Evolutionary conservation across 2,329 filamentous ascomycete genomes (phyloP).

Genomic region (Cryoendolithus antarcticus): DNA sequence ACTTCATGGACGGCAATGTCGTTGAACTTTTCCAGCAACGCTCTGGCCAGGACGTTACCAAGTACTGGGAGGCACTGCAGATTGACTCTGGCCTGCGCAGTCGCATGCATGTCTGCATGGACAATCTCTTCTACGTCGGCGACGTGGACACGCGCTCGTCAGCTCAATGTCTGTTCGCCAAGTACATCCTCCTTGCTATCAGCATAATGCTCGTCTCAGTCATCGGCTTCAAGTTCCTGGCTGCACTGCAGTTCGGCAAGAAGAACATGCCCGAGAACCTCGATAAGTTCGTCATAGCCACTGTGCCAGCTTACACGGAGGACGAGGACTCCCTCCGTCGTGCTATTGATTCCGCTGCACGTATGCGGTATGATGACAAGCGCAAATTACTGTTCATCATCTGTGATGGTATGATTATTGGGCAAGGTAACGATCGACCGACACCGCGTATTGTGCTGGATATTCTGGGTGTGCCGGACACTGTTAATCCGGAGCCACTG

Average conservation of each 20-base stretch:
- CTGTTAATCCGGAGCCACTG: constrained; percentile 84
- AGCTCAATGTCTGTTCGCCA: constrained; percentile 68
- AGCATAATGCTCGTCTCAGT: constrained; percentile 68
- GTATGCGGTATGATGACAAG: constrained; percentile 97
- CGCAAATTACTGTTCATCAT: constrained; percentile 85
- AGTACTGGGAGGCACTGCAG: constrained; percentile 63
- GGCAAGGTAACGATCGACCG: constrained; percentile 80
- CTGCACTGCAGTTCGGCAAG: constrained; percentile 81
- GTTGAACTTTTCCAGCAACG: constrained; percentile 64
- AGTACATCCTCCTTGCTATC: constrained; percentile 78
- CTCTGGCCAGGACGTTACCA: constrained; percentile 67
- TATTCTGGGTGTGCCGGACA: constrained; percentile 88
- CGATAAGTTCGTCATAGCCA: constrained; percentile 96
- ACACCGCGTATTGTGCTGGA: constrained; percentile 94
- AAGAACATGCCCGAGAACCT: constrained; percentile 91
- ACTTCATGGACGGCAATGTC: constrained; percentile 73
- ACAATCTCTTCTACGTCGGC: constrained; percentile 91
- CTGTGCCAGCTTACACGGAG: constrained; percentile 95
- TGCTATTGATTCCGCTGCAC: constrained; percentile 88
- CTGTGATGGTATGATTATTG: constrained; percentile 99
- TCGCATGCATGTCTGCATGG: constrained; percentile 70
- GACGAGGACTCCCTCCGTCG: constrained; percentile 94
- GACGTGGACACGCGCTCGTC: constrained; percentile 87
- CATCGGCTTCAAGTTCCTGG: constrained; percentile 92
- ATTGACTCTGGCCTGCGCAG: constrained; percentile 45